phyloP scores from a whole-genome alignment of 768 basidiomycete species.

The Agaricus sinodeliciosus region DNA sequence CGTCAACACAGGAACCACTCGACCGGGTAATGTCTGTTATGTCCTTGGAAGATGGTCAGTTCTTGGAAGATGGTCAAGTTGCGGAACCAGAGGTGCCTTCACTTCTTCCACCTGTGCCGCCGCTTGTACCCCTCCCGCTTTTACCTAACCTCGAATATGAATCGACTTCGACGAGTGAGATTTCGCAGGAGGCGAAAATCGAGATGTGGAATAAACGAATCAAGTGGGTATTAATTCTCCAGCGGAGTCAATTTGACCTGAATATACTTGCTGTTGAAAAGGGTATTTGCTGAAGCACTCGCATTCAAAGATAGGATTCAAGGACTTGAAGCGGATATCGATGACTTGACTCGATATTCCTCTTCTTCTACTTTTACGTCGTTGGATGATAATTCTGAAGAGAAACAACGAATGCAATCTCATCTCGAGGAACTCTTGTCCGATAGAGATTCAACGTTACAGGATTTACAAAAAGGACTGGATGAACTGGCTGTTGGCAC shows the following conservation, averaged over 20 bases:
- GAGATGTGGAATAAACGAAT: conserved; percentile 15
- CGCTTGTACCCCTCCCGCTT: conserved; percentile 4
- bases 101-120: background rate
- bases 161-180: background rate
- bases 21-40: too few species aligned
- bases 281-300: conserved; percentile 5
- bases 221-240: conserved; percentile 9
- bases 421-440: background rate
- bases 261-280: background rate
- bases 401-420: conserved; percentile 1
- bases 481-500: conserved; percentile 7
- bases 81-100: background rate
- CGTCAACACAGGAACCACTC: background rate
- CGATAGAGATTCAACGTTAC: background rate
- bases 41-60: too few species aligned
- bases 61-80: too few species aligned
- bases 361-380: background rate
- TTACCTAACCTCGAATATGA: conserved; percentile 7
- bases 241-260: background rate
- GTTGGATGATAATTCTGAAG: background rate
- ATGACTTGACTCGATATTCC: conserved; percentile 5
- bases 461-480: background rate
- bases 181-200: conserved; percentile 8
- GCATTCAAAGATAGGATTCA: background rate
- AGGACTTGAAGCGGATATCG: conserved; percentile 1